These are phyloP conservation scores for Trichoderma guizhouense DNA, from an alignment of 2,329 filamentous ascomycete species.

Conservation along the genomic window DNA sequence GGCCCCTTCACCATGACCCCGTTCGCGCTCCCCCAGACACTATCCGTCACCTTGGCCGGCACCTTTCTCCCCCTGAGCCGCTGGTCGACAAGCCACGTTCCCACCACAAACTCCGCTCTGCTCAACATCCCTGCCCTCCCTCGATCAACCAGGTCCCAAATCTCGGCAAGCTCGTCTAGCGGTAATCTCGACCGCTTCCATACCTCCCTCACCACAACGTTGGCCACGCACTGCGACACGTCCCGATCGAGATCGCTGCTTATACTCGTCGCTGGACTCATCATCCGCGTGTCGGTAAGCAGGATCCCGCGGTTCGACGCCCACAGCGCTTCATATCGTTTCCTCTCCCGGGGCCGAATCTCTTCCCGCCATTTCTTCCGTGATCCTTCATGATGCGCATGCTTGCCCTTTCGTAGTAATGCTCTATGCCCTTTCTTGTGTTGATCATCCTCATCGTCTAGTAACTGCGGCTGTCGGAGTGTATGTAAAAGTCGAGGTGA, in stretches of 20 bases:
- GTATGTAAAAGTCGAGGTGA: slow-evolving; percentile 62
- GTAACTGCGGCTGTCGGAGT: slow-evolving; percentile 54
- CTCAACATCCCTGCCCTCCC: slow-evolving; percentile 52
- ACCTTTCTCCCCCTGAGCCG: slow-evolving; percentile 75
- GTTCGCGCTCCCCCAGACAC: slow-evolving; percentile 70
- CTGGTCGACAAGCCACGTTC: slow-evolving; percentile 80
- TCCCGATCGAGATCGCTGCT: slow-evolving; percentile 25
- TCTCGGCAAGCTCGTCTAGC: slow-evolving; percentile 64
- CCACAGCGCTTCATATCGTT: slow-evolving; percentile 81
- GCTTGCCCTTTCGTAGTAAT: slow-evolving; percentile 55
- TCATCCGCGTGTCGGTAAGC: slow-evolving; percentile 27
- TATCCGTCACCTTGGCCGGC: slow-evolving; percentile 65
- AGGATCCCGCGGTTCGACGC: slow-evolving; percentile 70
- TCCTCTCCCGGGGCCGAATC: slow-evolving; percentile 68
- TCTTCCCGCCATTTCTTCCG: slow-evolving; percentile 74
- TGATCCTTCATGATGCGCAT: slow-evolving; percentile 73
- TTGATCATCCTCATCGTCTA: slow-evolving; percentile 54
- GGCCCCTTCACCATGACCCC: slow-evolving; percentile 41
- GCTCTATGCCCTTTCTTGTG: slow-evolving; percentile 49
- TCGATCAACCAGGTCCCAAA: slow-evolving; percentile 72
- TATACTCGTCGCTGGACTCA: slow-evolving; percentile 20
- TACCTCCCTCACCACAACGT: slow-evolving; percentile 70
- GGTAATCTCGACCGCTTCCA: slow-evolving; percentile 70
- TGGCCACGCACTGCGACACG: slow-evolving; percentile 54
- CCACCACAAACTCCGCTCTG: slow-evolving; percentile 75